Evolutionary conservation across 2,329 filamentous ascomycete species (phyloP), one percentile per base, ranked within the genome.

Genomic region (Onygenales sp.): DNA sequence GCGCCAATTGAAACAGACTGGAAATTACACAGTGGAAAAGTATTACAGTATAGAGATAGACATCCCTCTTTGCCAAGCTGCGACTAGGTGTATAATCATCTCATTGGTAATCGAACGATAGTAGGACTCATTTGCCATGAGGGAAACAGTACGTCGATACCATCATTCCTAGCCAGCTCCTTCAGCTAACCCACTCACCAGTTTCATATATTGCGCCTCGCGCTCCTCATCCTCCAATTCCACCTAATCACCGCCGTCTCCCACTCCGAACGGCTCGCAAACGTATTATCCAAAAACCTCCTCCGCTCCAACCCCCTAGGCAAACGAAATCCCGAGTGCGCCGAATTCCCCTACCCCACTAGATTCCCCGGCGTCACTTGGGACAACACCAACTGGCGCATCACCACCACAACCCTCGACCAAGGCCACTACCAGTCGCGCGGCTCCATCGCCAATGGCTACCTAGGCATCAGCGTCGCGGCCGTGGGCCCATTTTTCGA

Each of bases 401-500:
- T 84, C 21, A 73, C 70, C 5, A 82, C 79, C 8, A 77, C 72
- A 9, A 64, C 66, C 8, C 66, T 84, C 11, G 76, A 81, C 55
- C 77, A 76, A 66, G 79, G 80, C 33, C 75, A 82, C 60, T 82
- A 79, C 60, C 79, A 85, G 61, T 78, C 80, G 3, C 81, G 82
- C 43, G 75, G 81, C 14, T 78, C 78, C 10, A 70, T 83, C 41
- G 78, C 79, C 4, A 85, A 85, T 63, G 83, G 83, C 17, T 86
- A 86, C 58, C 64, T 85, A 5, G 83, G 83, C 7, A 82, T 84
- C 61, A 83, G 78, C 57, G 72, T 85, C 32, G 81, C 82, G 27
- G 77, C 81, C n/a, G 72, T 76, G 7, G 83, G 83, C 0, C 82
- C 82, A 0, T 82, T 85, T 63, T 84, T 84, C 62, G 81, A 84